Evolutionary conservation across 345 rosid species (phyloP), one percentile per base, ranked within the genome.

Genomic region (Sisymbrium irio): DNA sequence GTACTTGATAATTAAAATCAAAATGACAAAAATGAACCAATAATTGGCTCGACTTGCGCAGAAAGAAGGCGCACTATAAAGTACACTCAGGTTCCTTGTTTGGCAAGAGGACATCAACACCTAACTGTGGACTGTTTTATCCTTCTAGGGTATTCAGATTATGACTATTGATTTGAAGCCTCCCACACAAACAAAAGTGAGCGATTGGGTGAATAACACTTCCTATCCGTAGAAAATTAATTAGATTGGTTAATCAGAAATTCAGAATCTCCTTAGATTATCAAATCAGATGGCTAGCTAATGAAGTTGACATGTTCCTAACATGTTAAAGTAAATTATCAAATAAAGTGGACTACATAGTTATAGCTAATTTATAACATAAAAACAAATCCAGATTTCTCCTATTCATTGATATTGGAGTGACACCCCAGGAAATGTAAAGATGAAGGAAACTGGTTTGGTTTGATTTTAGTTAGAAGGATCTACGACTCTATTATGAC

Each of bases 131-230:
- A 54, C 65, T 80, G 84, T 80, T 82, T 71, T 83, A 65, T 77
- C 77, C 73, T 78, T 76, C 51, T 71, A 54, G 5, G 58, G 65
- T 62, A 65, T 56, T 14, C 10, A 46, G 73, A 77, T 15, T 49
- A 65, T 67, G 82, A 83, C 81, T 53, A 58, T 11, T 71, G 72
- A 82, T 57, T 73, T 73, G 82, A 81, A 77, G 53, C 75, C 15
- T 30, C 33, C 35, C 65, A 73, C 50, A 55, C 59, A 45, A 22
- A 35, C 50, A 57, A 8, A 22, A 22, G 9, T 35, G 5, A 17
- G 50, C 27, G 50, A 73, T 42, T 73, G 27, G 36, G 50, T 25
- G 20, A 54, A 17, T 73, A 12, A 27, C 11, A 71, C 50, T 49
- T 71, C 35, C 39, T 39, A 56, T 8, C 67, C 67, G 25, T 18